Evolutionary conservation across 2,329 filamentous ascomycete species (phyloP), one percentile per base, ranked within the genome.

Genomic region (Rhynchosporium secalis): DNA sequence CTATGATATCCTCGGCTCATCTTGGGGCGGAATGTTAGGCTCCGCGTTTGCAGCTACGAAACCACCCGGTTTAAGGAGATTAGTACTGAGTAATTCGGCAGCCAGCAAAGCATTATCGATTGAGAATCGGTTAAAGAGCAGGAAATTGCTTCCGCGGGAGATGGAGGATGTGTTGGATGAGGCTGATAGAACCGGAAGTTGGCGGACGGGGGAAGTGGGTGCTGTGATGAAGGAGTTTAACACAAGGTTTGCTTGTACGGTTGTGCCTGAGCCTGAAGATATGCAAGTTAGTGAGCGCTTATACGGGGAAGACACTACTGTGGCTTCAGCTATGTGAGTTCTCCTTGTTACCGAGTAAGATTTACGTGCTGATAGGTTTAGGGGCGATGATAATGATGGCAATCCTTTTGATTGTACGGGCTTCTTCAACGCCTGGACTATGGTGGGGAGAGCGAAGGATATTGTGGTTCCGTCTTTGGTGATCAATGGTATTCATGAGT

Each of bases 11-110:
- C 73, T 79, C 0, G 81, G 81, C 1, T 79, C 83, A 36, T 79
- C 76, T 9, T 84, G 81, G 81, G 81, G 82, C 12, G 82, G 79
- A 0, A 81, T 83, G 78, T 71, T 83, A 0, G 79, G 72, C 0
- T 75, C 74, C 0, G 70, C 75, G 26, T 82, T 77, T 70, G 79
- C 79, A 0, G 72, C 74, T 3, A 70, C 70, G 12, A 72, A 72
- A 33, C 74, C 74, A 4, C 55, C 61, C n/a, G 76, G 76, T 0
- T 65, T 80, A 33, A 68, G 72, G 6, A 76, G 75, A 59, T 67
- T 80, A 3, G 69, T 80, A 26, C 60, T 78, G 10, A 66, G 69
- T 2, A 70, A 72, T 57, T 63, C 69, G 3, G 69, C 71, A 0
- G 67, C 70, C 8, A 69, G 64, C 47, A 73, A 73, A 57, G 52